Base-by-base conservation (phyloP, 257 asterid species). In the Echium plantagineum region DNA sequence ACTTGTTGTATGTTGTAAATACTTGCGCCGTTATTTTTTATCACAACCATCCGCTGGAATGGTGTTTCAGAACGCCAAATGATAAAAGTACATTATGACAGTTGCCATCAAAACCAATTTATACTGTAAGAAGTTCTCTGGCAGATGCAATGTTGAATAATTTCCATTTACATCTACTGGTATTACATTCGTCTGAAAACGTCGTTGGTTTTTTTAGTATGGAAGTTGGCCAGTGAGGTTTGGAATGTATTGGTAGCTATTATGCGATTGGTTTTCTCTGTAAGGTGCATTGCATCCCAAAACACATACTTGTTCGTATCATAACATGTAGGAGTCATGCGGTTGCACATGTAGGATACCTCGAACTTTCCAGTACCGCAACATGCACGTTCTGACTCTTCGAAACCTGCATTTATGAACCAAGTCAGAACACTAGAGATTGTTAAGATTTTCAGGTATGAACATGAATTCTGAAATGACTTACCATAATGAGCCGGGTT, bases 211-310 rank as follows among this genome's bases (percentile, higher is more conserved):
- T 20, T 57, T 16, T 10, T 35, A 58, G n/a, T 20, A 26, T 16
- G 51, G 26, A 71, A 66, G 16, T 38, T 31, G 5, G 69, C 42
- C 5, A 71, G 76, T 24, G 76, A 61, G 62, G 60, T 88, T 59
- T 69, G 76, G 38, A 84, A 66, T 10, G 87, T 71, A 69, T 77
- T 67, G 53, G 80, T 67, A 0, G 96, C 83, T 12, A 87, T 52
- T 17, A 87, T 62, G 52, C 63, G 53, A 61, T 82, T 75, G 4
- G 96, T 79, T 32, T 74, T 83, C 77, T 90, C 89, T 10, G 96
- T 69, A 0, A 93, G 95, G 66, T 90, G 98, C 62, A 90, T 85
- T 0, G 98, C 86, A 31, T 87, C 98, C 98, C 98, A 90, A 61
- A 90, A 90, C 17, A 83, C 89, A 21, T 78, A 87, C 28, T 82